Evolutionary conservation across 805 yeast genomes (phyloP), one percentile per base, ranked within the genome.

Genomic region (Sungouiella blattae): DNA sequence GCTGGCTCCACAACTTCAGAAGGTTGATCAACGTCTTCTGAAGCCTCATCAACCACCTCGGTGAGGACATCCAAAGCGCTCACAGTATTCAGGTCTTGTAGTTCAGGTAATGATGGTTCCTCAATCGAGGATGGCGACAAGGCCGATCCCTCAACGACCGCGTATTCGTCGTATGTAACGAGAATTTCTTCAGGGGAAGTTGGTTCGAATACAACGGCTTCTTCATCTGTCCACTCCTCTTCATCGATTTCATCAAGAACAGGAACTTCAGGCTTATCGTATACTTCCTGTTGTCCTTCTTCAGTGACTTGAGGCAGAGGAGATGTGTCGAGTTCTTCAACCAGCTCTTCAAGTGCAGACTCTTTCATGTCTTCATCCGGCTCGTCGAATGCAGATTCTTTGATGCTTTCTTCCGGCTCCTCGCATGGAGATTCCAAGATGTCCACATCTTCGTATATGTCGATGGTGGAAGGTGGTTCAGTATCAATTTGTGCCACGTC

Each of bases 81-180:
- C 7, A 11, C 28, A 6, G 17, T 12, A 4, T 11, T 17, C 16
- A 15, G 5, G 13, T 12, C 15, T 12, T 15, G 11, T 6, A 26
- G 17, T n/a, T n/a, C n/a, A n/a, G n/a, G n/a, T n/a, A n/a, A n/a
- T 7, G 7, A 6, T 4, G 45, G 45, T 30, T 40, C 44, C 18
- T 43, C 48, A 5, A 46, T 33, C 3, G 36, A 39, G n/a, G 41
- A 33, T 13, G 50, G 50, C 6, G 28, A 25, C 21, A 32, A 16
- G 12, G 36, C 28, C 5, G 35, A 32, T n/a, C 27, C 27, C n/a
- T 37, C 40, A 24, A 46, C 30, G 21, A 39, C 46, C 1, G 50
- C 41, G 25, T 15, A 33, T 3, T 38, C 40, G 28, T 46, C 48
- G 17, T 31, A 41, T n/a, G 33, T 23, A 11, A 33, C 28, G 5